Evolutionary conservation across 2,329 filamentous ascomycete genomes (phyloP).

Genomic region (Pseudogymnoascus sp.): DNA sequence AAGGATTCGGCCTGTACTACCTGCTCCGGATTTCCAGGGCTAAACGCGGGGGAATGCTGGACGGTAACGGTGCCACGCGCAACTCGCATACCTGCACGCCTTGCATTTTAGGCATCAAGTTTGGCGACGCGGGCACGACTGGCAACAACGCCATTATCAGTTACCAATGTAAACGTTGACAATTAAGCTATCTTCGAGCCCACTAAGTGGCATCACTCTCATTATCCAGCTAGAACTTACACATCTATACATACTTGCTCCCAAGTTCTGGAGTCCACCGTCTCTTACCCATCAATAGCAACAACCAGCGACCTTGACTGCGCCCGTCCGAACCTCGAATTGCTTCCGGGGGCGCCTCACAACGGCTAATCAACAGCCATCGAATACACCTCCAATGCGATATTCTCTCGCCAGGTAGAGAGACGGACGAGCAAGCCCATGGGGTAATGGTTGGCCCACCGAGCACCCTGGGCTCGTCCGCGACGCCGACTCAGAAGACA

Average conservation of each 20-base stretch:
- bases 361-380: background rate
- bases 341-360: background rate
- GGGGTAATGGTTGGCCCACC: slow-evolving; percentile 32
- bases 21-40: background rate
- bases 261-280: background rate
- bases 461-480: slow-evolving; percentile 47
- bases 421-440: slow-evolving; percentile 17
- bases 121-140: slow-evolving; percentile 6
- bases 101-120: background rate
- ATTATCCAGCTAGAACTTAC: background rate
- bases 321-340: background rate
- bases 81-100: background rate
- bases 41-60: background rate
- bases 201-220: background rate
- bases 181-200: slow-evolving; percentile 4
- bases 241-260: background rate
- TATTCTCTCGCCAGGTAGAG: background rate
- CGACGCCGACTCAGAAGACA: slow-evolving; percentile 48
- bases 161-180: slow-evolving; percentile 7
- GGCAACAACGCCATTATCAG: slow-evolving; percentile 8
- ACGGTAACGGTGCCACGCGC: background rate
- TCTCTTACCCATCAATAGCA: background rate
- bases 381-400: slow-evolving; percentile 1
- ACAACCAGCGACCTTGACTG: background rate
- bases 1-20: background rate